Evolutionary conservation across 257 asterid species (phyloP).

Genomic region (Lycium ferocissimum): DNA sequence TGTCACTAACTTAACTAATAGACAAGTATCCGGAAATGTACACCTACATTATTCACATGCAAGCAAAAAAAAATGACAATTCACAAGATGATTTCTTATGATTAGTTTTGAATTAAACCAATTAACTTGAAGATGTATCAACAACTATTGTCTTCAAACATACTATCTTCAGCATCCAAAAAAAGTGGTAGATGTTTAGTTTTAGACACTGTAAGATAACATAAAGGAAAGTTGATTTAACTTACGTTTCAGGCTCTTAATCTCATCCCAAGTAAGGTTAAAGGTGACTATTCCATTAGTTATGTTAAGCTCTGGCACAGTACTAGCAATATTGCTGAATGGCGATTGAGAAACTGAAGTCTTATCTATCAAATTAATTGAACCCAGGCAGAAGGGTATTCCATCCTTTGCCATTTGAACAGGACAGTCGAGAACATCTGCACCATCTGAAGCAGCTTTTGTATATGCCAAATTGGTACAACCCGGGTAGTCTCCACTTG

Average conservation of each 20-base stretch:
- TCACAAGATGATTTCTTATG: not conserved
- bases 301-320: slow-evolving; percentile 53
- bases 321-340: slow-evolving; percentile 43
- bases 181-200: not conserved
- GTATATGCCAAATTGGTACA: slow-evolving; percentile 69
- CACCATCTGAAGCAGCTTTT: slow-evolving; percentile 75
- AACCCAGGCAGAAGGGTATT: slow-evolving; percentile 74
- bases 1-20: not conserved
- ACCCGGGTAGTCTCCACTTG: slow-evolving; percentile 82
- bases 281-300: slow-evolving; percentile 58
- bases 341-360: slow-evolving; percentile 46
- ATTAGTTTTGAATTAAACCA: not conserved
- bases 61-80: not conserved
- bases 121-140: slow-evolving; percentile 6
- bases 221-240: slow-evolving; percentile 24
- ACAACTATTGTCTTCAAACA: not conserved
- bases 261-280: slow-evolving; percentile 72
- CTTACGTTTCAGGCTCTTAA: slow-evolving; percentile 64
- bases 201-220: not conserved
- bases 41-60: slow-evolving; percentile 2
- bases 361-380: slow-evolving; percentile 63
- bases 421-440: slow-evolving; percentile 72
- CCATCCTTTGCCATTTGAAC: slow-evolving; percentile 76
- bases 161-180: slow-evolving; percentile 9
- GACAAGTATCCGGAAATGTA: not conserved